Evolutionary conservation across 1,284 basidiomycete species (phyloP).

Genomic region (Trichosporon asahii): DNA sequence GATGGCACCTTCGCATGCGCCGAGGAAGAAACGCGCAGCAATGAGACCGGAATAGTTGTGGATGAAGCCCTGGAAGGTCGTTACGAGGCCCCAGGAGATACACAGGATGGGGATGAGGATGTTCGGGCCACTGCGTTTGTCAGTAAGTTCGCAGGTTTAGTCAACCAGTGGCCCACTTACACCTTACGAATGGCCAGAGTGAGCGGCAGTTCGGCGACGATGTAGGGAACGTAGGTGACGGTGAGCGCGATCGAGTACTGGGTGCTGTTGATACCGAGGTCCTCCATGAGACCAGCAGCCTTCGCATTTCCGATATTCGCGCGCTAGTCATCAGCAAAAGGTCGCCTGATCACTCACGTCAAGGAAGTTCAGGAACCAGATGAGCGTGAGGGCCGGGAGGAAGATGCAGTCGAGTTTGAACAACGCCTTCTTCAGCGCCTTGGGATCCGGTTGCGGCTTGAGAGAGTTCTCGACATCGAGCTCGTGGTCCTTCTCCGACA

Average conservation of each 20-base stretch:
- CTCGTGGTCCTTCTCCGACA: neutral
- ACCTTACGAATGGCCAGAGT: conserved; percentile 30
- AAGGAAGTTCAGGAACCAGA: conserved; percentile 54
- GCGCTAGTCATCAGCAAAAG: conserved; percentile 11
- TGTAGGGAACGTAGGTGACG: conserved; percentile 36
- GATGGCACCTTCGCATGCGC: conserved; percentile 64
- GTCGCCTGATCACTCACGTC: conserved; percentile 36
- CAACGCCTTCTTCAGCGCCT: conserved; percentile 18
- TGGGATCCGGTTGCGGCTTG: conserved; percentile 7
- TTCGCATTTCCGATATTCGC: conserved; percentile 59
- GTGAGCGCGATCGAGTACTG: conserved; percentile 37
- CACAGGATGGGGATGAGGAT: conserved; percentile 58
- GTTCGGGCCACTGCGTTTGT: conserved; percentile 27
- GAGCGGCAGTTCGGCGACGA: conserved; percentile 32
- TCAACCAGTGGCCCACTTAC: conserved; percentile 12
- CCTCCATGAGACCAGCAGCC: conserved; percentile 57
- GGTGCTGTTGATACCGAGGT: conserved; percentile 28
- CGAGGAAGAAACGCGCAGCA: conserved; percentile 64
- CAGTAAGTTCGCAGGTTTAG: neutral
- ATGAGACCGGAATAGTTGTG: conserved; percentile 60
- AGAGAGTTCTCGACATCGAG: neutral
- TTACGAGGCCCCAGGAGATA: conserved; percentile 58
- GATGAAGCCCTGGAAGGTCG: conserved; percentile 60
- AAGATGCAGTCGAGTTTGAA: conserved; percentile 33
- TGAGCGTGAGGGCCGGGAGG: conserved; percentile 28